Evolutionary conservation across 352 stramenopile species (phyloP).

Genomic region (Pythium utonaiense): DNA sequence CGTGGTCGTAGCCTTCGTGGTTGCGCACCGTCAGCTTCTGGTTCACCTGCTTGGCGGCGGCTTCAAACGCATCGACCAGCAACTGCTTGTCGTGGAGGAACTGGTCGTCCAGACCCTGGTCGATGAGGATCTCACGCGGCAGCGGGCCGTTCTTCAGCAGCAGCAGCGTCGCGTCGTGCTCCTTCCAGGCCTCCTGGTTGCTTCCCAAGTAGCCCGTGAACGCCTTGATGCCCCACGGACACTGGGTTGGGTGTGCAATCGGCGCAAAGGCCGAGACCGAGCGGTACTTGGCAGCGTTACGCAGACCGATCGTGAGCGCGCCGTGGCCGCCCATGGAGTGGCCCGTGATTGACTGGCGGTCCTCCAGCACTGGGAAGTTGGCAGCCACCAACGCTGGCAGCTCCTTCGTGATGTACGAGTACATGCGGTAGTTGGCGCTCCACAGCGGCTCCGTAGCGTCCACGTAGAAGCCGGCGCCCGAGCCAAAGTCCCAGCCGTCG

Average conservation of each 20-base stretch:
- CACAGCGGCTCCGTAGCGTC: conserved; percentile 94
- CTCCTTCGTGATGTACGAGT: conserved; percentile 96
- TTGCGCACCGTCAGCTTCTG: conserved; percentile 83
- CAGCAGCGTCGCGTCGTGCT: conserved; percentile 92
- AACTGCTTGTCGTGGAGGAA: conserved; percentile 90
- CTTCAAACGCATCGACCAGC: conserved; percentile 87
- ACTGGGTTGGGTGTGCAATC: conserved; percentile 95
- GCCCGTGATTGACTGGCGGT: conserved; percentile 90
- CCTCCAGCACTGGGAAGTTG: conserved; percentile 84
- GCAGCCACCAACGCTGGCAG: conserved; percentile 87
- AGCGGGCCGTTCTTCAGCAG: conserved; percentile 66
- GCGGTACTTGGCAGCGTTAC: conserved; percentile 83
- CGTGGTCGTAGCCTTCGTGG: conserved; percentile 95
- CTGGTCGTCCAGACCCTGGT: conserved; percentile 88
- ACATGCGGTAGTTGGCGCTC: conserved; percentile 96
- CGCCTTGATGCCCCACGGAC: conserved; percentile 98
- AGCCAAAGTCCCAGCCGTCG: conserved; percentile 96
- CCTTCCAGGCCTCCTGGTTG: conserved; percentile 84
- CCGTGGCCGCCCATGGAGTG: conserved; percentile 98
- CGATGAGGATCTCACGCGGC: conserved; percentile 79
- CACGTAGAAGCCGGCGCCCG: conserved; percentile 97
- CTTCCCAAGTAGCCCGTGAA: conserved; percentile 96
- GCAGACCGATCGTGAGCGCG: conserved; percentile 93
- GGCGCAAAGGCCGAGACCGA: conserved; percentile 96
- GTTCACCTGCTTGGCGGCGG: conserved; percentile 70